Evolutionary conservation across 2,329 filamentous ascomycete species (phyloP).

Genomic region (Seiridium cupressi): DNA sequence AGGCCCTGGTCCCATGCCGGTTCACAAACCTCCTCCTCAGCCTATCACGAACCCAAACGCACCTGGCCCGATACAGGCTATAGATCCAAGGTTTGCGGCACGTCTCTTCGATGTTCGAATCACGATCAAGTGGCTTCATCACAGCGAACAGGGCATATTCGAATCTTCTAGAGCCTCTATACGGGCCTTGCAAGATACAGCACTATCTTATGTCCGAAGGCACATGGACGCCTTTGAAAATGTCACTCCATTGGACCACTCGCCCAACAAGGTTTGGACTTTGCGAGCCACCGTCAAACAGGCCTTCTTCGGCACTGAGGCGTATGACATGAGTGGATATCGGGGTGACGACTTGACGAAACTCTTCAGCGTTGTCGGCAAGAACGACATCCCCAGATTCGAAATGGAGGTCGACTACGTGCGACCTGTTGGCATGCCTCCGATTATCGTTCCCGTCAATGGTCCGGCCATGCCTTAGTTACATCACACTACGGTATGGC

Average conservation of each 20-base stretch:
- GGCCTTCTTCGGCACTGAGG: slow-evolving; percentile 20
- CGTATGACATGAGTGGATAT: slow-evolving; percentile 28
- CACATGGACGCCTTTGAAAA: slow-evolving; percentile 14
- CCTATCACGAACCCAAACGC: background rate
- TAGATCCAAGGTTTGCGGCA: background rate
- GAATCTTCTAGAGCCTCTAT: slow-evolving; percentile 19
- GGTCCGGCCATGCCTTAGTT: background rate
- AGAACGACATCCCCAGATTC: slow-evolving; percentile 21
- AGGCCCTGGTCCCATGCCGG: background rate
- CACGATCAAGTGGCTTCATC: slow-evolving; percentile 23
- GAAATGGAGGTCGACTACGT: slow-evolving; percentile 24
- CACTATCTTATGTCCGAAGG: slow-evolving; percentile 18
- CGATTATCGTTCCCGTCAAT: background rate
- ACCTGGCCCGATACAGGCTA: background rate
- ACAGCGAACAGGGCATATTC: slow-evolving; percentile 23
- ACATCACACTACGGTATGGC: background rate
- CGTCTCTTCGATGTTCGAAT: slow-evolving; percentile 22
- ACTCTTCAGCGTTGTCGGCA: slow-evolving; percentile 19
- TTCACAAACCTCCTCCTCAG: background rate
- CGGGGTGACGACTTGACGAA: slow-evolving; percentile 25
- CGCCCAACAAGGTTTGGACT: background rate
- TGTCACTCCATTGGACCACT: slow-evolving; percentile 6
- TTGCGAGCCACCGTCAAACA: slow-evolving; percentile 20
- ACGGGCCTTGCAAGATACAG: slow-evolving; percentile 21
- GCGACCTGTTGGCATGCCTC: background rate